These are phyloP conservation scores for Cyberlindnera maclurae DNA, from an alignment of 805 yeast species.

Conservation along the genomic window DNA sequence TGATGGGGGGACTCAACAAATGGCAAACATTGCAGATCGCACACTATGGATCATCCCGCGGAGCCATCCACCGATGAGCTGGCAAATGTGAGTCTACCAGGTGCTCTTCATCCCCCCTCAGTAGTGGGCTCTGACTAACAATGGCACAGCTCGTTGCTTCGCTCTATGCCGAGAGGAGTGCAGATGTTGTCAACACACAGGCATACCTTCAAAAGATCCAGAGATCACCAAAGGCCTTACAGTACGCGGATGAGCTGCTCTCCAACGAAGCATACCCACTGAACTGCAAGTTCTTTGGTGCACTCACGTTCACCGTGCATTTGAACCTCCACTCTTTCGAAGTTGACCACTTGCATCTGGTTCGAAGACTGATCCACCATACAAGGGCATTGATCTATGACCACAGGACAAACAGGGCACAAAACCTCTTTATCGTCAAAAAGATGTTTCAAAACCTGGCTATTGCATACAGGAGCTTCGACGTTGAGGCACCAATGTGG, in stretches of 20 bases:
- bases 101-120: not conserved
- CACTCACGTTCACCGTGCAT: conserved; percentile 66
- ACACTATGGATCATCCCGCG: too few species aligned
- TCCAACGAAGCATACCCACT: conserved; percentile 27
- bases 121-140: not conserved
- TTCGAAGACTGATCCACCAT: conserved; percentile 15
- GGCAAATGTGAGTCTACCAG: not conserved
- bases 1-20: too few species aligned
- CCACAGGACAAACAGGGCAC: conserved; percentile 6
- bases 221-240: conserved; percentile 46
- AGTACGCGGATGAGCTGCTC: conserved; percentile 50
- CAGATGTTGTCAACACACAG: conserved; percentile 40
- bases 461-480: conserved; percentile 29
- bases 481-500: conserved; percentile 32
- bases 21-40: too few species aligned
- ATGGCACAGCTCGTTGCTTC: conserved; percentile 18
- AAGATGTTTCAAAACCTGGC: conserved; percentile 54
- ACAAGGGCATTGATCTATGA: conserved; percentile 5
- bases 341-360: conserved; percentile 13
- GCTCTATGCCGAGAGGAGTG: conserved; percentile 23
- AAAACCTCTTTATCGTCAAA: conserved; percentile 38
- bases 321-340: conserved; percentile 27
- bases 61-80: not conserved
- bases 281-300: conserved; percentile 70
- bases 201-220: conserved; percentile 52